These are phyloP conservation scores for Sporothrix inflata DNA, from an alignment of 2,329 filamentous ascomycete genomes.

Conservation along the genomic window DNA sequence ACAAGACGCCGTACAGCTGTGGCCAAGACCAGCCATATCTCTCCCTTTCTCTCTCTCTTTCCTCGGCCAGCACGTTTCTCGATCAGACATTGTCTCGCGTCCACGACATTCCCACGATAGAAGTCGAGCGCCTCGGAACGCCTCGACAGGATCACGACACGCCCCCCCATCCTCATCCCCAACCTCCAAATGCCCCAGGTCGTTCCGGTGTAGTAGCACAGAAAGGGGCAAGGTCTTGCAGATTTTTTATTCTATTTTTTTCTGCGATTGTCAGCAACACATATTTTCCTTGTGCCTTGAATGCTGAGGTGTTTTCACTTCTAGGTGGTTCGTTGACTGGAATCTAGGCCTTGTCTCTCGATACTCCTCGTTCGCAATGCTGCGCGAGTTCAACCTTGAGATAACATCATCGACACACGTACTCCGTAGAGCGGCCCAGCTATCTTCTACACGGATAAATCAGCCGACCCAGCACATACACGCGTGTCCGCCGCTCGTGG, in stretches of 20 bases:
- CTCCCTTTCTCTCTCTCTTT: not conserved
- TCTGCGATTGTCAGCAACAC: not conserved
- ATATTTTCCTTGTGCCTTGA: not conserved
- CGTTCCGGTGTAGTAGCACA: not conserved
- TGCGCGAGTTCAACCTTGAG: not conserved
- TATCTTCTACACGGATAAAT: not conserved
- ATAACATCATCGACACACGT: not conserved
- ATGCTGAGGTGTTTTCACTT: not conserved
- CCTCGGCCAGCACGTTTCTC: not conserved
- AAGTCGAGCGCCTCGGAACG: not conserved
- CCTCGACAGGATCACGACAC: not conserved
- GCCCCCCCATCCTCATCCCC: not conserved
- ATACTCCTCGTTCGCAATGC: not conserved
- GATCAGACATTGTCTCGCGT: conserved; percentile 3
- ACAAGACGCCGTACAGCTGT: not conserved
- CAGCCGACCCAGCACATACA: not conserved
- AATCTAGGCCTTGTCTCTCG: not conserved
- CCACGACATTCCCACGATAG: conserved; percentile 11
- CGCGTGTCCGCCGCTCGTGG: not conserved
- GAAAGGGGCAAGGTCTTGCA: conserved; percentile 17
- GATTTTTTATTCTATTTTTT: not conserved
- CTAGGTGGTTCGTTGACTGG: not conserved
- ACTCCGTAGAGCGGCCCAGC: not conserved
- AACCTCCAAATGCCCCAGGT: not conserved
- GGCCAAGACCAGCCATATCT: not conserved